Evolutionary conservation across 2,329 filamentous ascomycete genomes (phyloP), one percentile per base, ranked within the genome.

Genomic region (Gremmenia infestans): DNA sequence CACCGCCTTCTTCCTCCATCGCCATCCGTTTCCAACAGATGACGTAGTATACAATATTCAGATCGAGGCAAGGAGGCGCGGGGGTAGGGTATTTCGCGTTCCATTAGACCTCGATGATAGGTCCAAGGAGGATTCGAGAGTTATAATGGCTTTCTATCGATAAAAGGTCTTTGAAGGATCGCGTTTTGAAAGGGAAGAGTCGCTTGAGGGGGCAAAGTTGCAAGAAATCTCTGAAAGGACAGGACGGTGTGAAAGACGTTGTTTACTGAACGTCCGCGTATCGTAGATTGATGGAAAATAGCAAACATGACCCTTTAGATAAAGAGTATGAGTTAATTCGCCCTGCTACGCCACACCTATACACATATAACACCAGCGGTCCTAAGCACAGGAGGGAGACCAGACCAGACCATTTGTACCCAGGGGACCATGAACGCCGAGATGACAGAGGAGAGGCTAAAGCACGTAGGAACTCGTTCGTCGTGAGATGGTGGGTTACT

Each of bases 401-500:
- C 57, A 63, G 50, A 60, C 61, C 57, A 63, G 60, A 67, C 65
- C 64, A 60, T 57, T 54, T 57, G 55, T 47, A 60, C 56, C 48
- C 36, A 42, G 46, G 49, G 59, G 55, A 66, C 65, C 67, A 49
- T 57, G 51, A 68, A 69, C 67, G 67, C 67, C 67, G 54, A 58
- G 56, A 59, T 61, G 54, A 63, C 57, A 60, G 51, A 64, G 56
- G 60, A 63, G 60, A 63, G 56, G 66, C 62, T 65, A 64, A 66
- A 62, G 54, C 57, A 64, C 54, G 57, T 64, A 56, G 58, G 60
- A 65, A 66, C 59, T 74, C 71, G 71, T 75, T 70, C 42, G 57
- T 63, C 70, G 70, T 75, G 42, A 45, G 9, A 69, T 72, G 69
- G 63, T 61, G 52, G 60, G 58, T 65, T 68, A 22, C 25, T 82